Base-by-base conservation (phyloP, 2,329 filamentous ascomycete species). In the Neonectria hederae region DNA sequence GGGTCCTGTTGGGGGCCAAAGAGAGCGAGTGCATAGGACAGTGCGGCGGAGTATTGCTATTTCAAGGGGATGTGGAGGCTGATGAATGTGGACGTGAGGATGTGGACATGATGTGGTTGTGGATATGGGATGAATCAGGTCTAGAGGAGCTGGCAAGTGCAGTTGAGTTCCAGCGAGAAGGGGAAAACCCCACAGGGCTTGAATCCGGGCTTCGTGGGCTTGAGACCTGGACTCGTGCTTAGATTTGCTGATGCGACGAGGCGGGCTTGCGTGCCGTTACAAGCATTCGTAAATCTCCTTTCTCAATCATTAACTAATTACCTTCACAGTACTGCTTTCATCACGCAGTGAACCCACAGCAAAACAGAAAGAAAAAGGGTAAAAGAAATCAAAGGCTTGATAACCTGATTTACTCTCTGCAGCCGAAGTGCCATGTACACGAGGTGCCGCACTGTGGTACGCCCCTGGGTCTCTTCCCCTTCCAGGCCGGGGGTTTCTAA, bases 371-470 rank as follows among this genome's bases (percentile, higher is more conserved):
- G 19, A 38, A 7, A 28, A 28, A 35, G 17, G 24, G 42, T 13
- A 28, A 38, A 46, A 46, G 38, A 38, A 22, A 63, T 63, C 60
- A 63, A 51, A 58, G 48, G 48, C 54, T 32, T 35, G 11, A 30
- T 5, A 54, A 45, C 54, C 54, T 48, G 54, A 56, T 63, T 58
- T 61, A 57, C 54, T 63, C 48, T 67, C 59, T 43, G 32, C 63
- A 62, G 52, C 55, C 59, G 46, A 54, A 62, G 60, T 58, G 51
- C 62, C 62, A 69, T 64, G 62, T 63, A 58, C 62, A 62, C 62
- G 42, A 60, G 60, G 52, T 60, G 42, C 52, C 52, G 42, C 40
- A 55, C 68, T 58, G 66, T 43, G 49, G 35, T 51, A 59, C 49
- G 21, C 21, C 26, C 19, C 28, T 21, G 17, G 21, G 40, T 54